These are phyloP conservation scores for Verruconis gallopava DNA, from an alignment of 2,329 filamentous ascomycete genomes.

Conservation along the genomic window DNA sequence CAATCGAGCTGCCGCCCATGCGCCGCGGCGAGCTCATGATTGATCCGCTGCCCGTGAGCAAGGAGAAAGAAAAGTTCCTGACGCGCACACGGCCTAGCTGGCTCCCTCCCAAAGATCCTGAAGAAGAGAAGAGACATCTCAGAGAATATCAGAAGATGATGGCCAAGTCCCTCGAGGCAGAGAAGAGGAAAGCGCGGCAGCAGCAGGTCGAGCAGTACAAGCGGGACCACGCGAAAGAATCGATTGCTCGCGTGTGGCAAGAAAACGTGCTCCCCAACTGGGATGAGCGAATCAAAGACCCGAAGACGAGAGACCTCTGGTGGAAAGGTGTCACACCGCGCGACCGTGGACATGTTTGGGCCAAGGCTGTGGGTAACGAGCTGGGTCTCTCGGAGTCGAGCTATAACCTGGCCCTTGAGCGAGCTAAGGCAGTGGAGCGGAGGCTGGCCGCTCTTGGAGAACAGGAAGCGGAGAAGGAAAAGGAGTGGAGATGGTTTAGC, in stretches of 20 bases:
- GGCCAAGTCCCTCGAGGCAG: slow-evolving; percentile 44
- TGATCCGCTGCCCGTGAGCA: slow-evolving; percentile 70
- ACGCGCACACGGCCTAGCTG: slow-evolving; percentile 67
- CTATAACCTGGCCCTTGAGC: slow-evolving; percentile 55
- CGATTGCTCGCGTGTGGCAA: slow-evolving; percentile 54
- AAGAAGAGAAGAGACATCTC: slow-evolving; percentile 80
- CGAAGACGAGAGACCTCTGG: slow-evolving; percentile 63
- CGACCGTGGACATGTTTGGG: slow-evolving; percentile 57
- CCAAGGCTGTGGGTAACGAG: slow-evolving; percentile 59
- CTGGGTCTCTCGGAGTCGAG: slow-evolving; percentile 53
- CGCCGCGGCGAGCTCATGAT: slow-evolving; percentile 70
- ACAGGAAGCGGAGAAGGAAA: slow-evolving; percentile 34
- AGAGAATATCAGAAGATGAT: slow-evolving; percentile 80
- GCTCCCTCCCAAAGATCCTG: slow-evolving; percentile 76
- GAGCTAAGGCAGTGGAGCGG: slow-evolving; percentile 50
- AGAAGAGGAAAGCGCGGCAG: slow-evolving; percentile 37
- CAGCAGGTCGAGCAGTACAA: slow-evolving; percentile 39
- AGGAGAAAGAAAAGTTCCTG: slow-evolving; percentile 74
- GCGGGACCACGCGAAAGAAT: slow-evolving; percentile 37
- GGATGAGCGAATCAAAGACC: slow-evolving; percentile 55
- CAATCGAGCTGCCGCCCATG: slow-evolving; percentile 47
- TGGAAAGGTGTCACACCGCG: slow-evolving; percentile 66
- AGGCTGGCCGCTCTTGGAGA: slow-evolving; percentile 34
- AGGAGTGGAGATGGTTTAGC: slow-evolving; percentile 48
- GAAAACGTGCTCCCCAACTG: slow-evolving; percentile 64